These are phyloP conservation scores for Quillaja saponaria DNA, from an alignment of 306 rosid species.

Conservation along the genomic window DNA sequence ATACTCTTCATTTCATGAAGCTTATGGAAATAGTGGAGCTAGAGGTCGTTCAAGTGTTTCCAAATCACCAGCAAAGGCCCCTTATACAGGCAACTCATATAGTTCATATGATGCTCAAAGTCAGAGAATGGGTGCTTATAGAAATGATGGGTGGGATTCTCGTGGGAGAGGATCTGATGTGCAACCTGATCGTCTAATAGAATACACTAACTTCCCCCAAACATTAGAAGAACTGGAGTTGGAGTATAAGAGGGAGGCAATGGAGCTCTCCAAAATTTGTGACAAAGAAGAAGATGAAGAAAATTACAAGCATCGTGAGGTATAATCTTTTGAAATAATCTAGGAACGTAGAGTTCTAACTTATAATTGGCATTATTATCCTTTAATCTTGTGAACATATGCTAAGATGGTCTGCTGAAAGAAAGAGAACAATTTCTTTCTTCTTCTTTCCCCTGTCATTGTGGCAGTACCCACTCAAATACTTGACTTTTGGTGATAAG, in stretches of 20 bases:
- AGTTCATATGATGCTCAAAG: slow-evolving; percentile 67
- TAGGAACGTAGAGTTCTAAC: slow-evolving; percentile 23
- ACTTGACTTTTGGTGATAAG: not conserved
- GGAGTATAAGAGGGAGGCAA: slow-evolving; percentile 77
- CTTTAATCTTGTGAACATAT: slow-evolving; percentile 7
- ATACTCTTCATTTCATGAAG: slow-evolving; percentile 92
- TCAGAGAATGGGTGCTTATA: slow-evolving; percentile 59
- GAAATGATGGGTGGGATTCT: slow-evolving; percentile 77
- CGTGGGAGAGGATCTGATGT: slow-evolving; percentile 73
- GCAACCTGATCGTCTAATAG: slow-evolving; percentile 68
- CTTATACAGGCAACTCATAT: slow-evolving; percentile 63
- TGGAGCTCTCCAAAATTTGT: slow-evolving; percentile 69
- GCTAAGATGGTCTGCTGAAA: not conserved
- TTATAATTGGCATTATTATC: slow-evolving; percentile 20
- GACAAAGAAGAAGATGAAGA: slow-evolving; percentile 98
- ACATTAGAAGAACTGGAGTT: slow-evolving; percentile 83
- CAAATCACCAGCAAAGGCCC: slow-evolving; percentile 78
- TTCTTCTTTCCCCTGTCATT: too few relatives aligned
- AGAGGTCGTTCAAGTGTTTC: slow-evolving; percentile 86
- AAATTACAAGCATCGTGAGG: slow-evolving; percentile 92
- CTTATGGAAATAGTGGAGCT: slow-evolving; percentile 85
- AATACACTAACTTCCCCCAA: slow-evolving; percentile 51
- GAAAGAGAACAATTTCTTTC: not conserved
- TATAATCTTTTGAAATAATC: slow-evolving; percentile 33
- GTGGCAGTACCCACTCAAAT: too few relatives aligned